A percentile compares a stretch with the other conserved stretches of the same genome.
phyloP scores from a whole-genome alignment of 192 early-diverging fungal genomes.

The Coemansia sp. region DNA sequence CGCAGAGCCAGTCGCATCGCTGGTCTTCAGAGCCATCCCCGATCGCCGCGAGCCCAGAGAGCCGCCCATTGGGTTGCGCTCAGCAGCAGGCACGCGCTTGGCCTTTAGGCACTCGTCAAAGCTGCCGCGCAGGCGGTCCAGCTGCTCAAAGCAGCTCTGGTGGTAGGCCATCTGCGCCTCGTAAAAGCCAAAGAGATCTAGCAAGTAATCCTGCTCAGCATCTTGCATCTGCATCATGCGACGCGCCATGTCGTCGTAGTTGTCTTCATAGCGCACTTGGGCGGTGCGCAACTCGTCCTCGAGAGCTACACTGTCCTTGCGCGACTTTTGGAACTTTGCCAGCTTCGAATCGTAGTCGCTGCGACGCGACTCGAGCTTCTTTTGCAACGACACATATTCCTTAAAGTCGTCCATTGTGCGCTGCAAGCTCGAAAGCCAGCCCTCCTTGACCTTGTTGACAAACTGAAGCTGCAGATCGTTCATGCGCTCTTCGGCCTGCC shows the following conservation, averaged over 20 bases:
- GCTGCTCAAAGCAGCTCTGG: constrained; percentile 31
- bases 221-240: constrained; percentile 83
- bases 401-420: constrained; percentile 54
- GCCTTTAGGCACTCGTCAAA: constrained; percentile 40
- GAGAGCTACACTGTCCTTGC: constrained; percentile 86
- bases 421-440: constrained; percentile 46
- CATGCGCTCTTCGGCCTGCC: constrained; percentile 53
- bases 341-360: constrained; percentile 91
- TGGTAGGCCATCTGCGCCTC: constrained; percentile 50
- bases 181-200: constrained; percentile 54
- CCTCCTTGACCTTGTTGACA: constrained; percentile 56
- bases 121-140: constrained; percentile 20
- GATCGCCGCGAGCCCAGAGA: constrained; percentile 25
- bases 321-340: constrained; percentile 81
- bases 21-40: constrained; percentile 21
- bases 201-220: constrained; percentile 64
- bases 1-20: constrained; percentile 8
- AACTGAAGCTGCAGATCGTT: constrained; percentile 47
- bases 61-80: constrained; percentile 29
- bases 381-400: constrained; percentile 62
- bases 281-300: constrained; percentile 88
- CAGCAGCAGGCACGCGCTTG: constrained; percentile 32
- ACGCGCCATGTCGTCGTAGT: constrained; percentile 66
- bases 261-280: constrained; percentile 93
- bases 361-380: constrained; percentile 84